Evolutionary conservation across 2,329 filamentous ascomycete species (phyloP).

Genomic region (Phialemoniopsis sp.): DNA sequence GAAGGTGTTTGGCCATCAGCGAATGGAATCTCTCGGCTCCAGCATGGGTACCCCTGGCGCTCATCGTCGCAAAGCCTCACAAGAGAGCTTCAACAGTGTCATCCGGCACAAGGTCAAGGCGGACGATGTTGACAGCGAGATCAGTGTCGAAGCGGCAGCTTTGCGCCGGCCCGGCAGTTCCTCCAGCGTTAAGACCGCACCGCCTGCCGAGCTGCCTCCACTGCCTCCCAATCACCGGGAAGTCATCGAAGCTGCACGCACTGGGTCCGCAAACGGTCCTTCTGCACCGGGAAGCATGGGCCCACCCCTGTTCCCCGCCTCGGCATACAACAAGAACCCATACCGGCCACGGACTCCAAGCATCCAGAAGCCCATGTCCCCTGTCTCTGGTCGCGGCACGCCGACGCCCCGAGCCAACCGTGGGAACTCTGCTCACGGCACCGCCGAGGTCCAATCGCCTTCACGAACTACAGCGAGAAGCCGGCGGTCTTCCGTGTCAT

Average conservation of each 20-base stretch:
- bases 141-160: slow-evolving; percentile 20
- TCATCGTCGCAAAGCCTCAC: slow-evolving; percentile 39
- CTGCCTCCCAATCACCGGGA: slow-evolving; percentile 74
- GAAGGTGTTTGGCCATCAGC: slow-evolving; percentile 22
- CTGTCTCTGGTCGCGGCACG: slow-evolving; percentile 48
- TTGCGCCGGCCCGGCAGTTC: slow-evolving; percentile 66
- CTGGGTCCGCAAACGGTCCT: slow-evolving; percentile 43
- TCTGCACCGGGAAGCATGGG: slow-evolving; percentile 56
- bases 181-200: slow-evolving; percentile 50
- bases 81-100: slow-evolving; percentile 44
- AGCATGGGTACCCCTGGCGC: slow-evolving; percentile 23
- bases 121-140: slow-evolving; percentile 19
- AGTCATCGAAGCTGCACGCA: slow-evolving; percentile 75
- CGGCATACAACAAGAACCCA: slow-evolving; percentile 47
- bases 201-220: slow-evolving; percentile 26
- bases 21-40: slow-evolving; percentile 26
- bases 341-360: slow-evolving; percentile 59
- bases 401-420: slow-evolving; percentile 50
- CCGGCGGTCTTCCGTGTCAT: slow-evolving; percentile 84
- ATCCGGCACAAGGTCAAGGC: slow-evolving; percentile 30
- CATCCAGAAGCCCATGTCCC: slow-evolving; percentile 37
- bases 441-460: slow-evolving; percentile 43
- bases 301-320: slow-evolving; percentile 79
- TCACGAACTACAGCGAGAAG: slow-evolving; percentile 35
- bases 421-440: slow-evolving; percentile 40